Base-by-base conservation (phyloP, 1,284 basidiomycete genomes). In the Peniophora sp. region DNA sequence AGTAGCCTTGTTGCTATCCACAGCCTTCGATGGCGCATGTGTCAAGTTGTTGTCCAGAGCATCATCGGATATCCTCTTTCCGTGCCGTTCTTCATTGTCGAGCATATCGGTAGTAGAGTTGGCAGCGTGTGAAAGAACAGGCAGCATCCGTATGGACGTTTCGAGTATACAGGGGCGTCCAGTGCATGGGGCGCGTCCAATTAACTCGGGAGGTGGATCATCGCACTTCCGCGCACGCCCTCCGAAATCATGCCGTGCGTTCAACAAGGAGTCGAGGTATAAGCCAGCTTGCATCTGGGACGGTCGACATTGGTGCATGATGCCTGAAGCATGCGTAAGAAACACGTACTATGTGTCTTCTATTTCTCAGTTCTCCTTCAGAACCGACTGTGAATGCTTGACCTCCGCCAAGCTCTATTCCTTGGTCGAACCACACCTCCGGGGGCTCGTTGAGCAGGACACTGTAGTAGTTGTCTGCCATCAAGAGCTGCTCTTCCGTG, bases 391-490 rank as follows among this genome's bases (percentile, higher is more conserved):
- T 85, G 59, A 87, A 87, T 8, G 81, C 71, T 50, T 78, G 64
- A 0, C 78, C 81, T 2, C 79, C 79, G 34, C 72, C 77, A 1
- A 85, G 69, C 54, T 75, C 76, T 50, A 81, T 72, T 10, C 76
- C 77, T 56, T 81, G 76, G 59, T 83, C 79, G 53, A 81, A 75
- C 81, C 83, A 85, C 16, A 72, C 61, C 55, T 78, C 73, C 1
- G 74, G 70, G 14, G 70, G 59, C 23, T 63, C 58, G 55, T 85
- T 85, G 50, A 67, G 68, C 48, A 86, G 64, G 50, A 86, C 68
- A 3, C 81, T 71, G 59, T 77, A 86, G 57, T 84, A 85, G 56
- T 85, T 86, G 59, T 87, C 84, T 1, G 82, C 80, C 82, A 84
- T 85, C 55, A 75, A 72, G 59, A 71, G 66, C 56, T 83, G 75